Conservation (phyloP, 2,329 filamentous ascomycete species). For the Cercospora janseana region DNA sequence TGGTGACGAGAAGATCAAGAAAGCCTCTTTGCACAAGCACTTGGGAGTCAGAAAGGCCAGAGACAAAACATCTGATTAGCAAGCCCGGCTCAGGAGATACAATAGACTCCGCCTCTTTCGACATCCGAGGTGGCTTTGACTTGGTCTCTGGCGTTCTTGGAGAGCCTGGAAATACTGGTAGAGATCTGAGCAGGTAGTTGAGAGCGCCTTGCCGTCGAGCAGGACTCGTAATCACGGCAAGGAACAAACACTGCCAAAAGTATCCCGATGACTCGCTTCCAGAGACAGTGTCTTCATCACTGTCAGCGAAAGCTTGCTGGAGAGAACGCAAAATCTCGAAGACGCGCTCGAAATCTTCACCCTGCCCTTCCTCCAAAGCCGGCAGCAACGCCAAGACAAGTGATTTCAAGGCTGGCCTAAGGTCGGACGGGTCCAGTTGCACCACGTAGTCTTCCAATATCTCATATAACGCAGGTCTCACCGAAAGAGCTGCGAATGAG, state of each 20-base stretch:
- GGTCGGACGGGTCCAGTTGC: slow-evolving; percentile 63
- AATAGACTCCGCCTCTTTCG: slow-evolving; percentile 54
- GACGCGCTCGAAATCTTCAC: slow-evolving; percentile 92
- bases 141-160: slow-evolving; percentile 5
- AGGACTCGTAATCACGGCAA: slow-evolving; percentile 86
- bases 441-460: slow-evolving; percentile 80
- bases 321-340: slow-evolving; percentile 75
- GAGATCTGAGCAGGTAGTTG: slow-evolving; percentile 74
- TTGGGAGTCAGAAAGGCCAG: slow-evolving; percentile 82
- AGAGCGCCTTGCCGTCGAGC: slow-evolving; percentile 81
- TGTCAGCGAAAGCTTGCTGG: slow-evolving; percentile 61
- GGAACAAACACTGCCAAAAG: slow-evolving; percentile 97
- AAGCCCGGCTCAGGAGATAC: slow-evolving; percentile 88
- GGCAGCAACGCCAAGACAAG: slow-evolving; percentile 86
- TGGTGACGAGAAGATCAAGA: slow-evolving; percentile 84
- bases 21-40: slow-evolving; percentile 91
- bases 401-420: slow-evolving; percentile 86
- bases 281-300: slow-evolving; percentile 59
- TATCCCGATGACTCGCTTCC: slow-evolving; percentile 62
- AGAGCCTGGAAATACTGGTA: slow-evolving; percentile 64
- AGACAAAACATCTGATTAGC: slow-evolving; percentile 85
- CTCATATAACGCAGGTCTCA: slow-evolving; percentile 79
- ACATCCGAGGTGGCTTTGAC: slow-evolving; percentile 6
- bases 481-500: slow-evolving; percentile 90
- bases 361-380: slow-evolving; percentile 91